A percentile compares a stretch with the other conserved stretches of the same genome.
Evolutionary conservation across 2,329 filamentous ascomycete species (phyloP).

Genomic region (Chalaropsis ovoidea): DNA sequence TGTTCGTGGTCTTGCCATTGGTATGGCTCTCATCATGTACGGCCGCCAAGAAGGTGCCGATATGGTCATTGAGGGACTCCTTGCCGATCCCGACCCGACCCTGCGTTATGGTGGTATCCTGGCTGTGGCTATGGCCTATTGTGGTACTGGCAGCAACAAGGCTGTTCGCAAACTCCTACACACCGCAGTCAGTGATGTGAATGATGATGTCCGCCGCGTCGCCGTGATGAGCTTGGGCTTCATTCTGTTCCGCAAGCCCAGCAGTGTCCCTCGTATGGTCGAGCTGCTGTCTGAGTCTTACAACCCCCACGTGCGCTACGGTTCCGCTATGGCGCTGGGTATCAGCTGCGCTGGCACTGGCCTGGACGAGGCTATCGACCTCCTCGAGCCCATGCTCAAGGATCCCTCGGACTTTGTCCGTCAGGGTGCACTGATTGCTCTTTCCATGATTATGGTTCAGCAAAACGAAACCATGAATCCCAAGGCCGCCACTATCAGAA

Average conservation of each 20-base stretch:
- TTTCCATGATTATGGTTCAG: conserved; percentile 98
- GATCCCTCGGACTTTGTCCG: conserved; percentile 97
- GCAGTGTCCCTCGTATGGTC: conserved; percentile 95
- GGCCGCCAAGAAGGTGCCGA: conserved; percentile 90
- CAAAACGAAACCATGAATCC: conserved; percentile 98
- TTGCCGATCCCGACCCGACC: conserved; percentile 87
- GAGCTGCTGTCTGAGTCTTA: conserved; percentile 96
- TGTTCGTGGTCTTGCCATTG: conserved; percentile 84
- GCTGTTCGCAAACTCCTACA: conserved; percentile 92
- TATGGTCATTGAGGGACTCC: conserved; percentile 81
- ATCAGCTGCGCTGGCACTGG: conserved; percentile 97
- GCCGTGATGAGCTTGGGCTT: conserved; percentile 97
- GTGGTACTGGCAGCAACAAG: conserved; percentile 96
- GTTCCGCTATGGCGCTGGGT: conserved; percentile 94
- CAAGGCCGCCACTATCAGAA: conserved; percentile 82
- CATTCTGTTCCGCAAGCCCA: conserved; percentile 95
- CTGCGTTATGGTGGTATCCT: conserved; percentile 95
- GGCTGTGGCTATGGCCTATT: conserved; percentile 96
- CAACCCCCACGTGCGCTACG: conserved; percentile 96
- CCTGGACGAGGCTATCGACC: conserved; percentile 87
- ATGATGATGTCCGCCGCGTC: conserved; percentile 89
- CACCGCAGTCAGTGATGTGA: conserved; percentile 94
- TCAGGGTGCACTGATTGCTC: conserved; percentile 85
- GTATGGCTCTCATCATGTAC: conserved; percentile 98
- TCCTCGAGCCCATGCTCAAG: conserved; percentile 98